phyloP scores from a whole-genome alignment of 257 asterid species.

The Lavandula angustifolia region DNA sequence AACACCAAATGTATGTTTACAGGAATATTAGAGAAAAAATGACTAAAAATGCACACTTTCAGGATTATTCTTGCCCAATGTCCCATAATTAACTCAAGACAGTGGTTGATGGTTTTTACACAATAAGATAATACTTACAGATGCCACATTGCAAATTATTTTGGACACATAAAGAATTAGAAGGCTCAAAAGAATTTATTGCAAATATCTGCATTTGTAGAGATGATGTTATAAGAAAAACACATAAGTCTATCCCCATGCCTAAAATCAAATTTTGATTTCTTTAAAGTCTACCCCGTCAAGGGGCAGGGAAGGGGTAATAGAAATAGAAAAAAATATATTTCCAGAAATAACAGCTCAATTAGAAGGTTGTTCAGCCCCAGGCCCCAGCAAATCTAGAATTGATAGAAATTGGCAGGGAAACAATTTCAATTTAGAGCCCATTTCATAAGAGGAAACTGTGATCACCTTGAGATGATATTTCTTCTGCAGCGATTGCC shows the following conservation, averaged over 20 bases:
- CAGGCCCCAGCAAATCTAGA: not conserved
- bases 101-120: not conserved
- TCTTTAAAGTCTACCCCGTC: too few relatives aligned
- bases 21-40: not conserved
- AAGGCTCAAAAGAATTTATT: slow-evolving; percentile 4
- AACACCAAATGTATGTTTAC: not conserved
- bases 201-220: not conserved
- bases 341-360: not conserved
- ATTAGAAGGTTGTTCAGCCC: not conserved
- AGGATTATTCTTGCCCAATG: not conserved
- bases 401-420: slow-evolving; percentile 4
- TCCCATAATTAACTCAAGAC: not conserved
- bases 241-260: not conserved
- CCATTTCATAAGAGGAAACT: slow-evolving; percentile 6
- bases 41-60: not conserved
- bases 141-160: not conserved
- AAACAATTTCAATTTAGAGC: slow-evolving; percentile 7
- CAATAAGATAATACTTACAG: slow-evolving; percentile 2
- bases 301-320: too few relatives aligned
- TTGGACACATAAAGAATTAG: not conserved
- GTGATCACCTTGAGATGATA: slow-evolving; percentile 91
- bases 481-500: slow-evolving; percentile 90
- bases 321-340: too few relatives aligned
- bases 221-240: not conserved
- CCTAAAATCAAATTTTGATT: too few relatives aligned